Evolutionary conservation across 305 asterid genomes (phyloP), one percentile per base, ranked within the genome.

Genomic region (Caryopteris hybrid): DNA sequence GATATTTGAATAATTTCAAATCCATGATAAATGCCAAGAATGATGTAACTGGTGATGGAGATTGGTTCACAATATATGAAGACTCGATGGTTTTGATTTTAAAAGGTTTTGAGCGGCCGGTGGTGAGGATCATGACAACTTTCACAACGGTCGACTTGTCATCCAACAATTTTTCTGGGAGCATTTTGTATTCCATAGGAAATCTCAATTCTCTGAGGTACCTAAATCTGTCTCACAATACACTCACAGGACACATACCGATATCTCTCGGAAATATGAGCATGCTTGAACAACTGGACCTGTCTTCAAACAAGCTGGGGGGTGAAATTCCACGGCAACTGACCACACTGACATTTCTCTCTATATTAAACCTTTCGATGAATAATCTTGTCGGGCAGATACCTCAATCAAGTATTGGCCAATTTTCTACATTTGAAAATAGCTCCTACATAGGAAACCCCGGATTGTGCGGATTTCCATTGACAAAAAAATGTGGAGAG

Each of bases 131-230:
- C 38, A 55, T 56, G 8, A 38, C 55, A n/a, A 42, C 65, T 2
- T 58, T 75, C n/a, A 52, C 72, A 29, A 16, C 31, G 7, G 72
- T 79, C 14, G 81, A 79, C 70, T 18, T 79, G 10, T 79, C 84
- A 3, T 45, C 47, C 38, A 76, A 76, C 29, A 39, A 56, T 2
- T 80, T 80, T n/a, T 31, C 39, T 5, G 80, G 82, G 16, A 56
- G 51, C 1, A 74, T 74, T 67, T 76, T 76, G 2, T 3, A 21
- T 21, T 0, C 69, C 8, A 46, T 74, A 3, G 78, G 70, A 31
- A 21, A 56, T 0, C 58, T 79, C 3, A 47, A 25, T n/a, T 77
- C 80, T 17, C 68, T 79, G 11, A 43, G 36, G 27, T 54, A 52
- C n/a, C 72, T 79, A 3, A 79, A 76, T 45, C 18, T 79, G 27